Percentiles rank a stretch among this genome's conserved stretches.
phyloP scores from a whole-genome alignment of 345 rosid species.

The Jatropha curcas region DNA sequence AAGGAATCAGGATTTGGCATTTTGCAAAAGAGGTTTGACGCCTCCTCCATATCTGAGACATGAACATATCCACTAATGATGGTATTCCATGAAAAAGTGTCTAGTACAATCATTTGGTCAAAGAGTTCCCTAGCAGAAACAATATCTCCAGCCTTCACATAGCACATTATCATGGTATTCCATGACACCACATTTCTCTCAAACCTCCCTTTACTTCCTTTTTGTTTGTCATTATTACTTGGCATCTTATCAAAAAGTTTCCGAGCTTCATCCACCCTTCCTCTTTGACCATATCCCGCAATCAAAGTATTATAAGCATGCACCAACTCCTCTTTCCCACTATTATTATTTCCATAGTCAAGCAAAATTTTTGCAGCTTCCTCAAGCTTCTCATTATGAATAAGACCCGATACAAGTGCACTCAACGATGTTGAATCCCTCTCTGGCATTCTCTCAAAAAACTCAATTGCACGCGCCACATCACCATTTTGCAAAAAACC shows the following conservation, averaged over 20 bases:
- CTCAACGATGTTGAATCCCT: conserved; percentile 48
- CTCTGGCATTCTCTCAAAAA: conserved; percentile 52
- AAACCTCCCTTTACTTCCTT: conserved; percentile 18
- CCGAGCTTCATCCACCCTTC: conserved; percentile 56
- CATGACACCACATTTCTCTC: conserved; percentile 57
- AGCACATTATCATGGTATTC: conserved; percentile 76
- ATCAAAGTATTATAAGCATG: conserved; percentile 68
- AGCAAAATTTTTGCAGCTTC: conserved; percentile 51
- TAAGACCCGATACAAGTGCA: conserved; percentile 63
- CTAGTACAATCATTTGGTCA: conserved; percentile 55
- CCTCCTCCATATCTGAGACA: conserved; percentile 47
- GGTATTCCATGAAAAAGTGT: conserved; percentile 70
- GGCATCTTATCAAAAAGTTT: conserved; percentile 53
- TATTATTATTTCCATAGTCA: conserved; percentile 25
- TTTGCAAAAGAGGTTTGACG: conserved; percentile 41
- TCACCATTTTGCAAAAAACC: conserved; percentile 59
- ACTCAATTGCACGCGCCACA: conserved; percentile 37
- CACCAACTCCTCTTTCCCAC: conserved; percentile 40
- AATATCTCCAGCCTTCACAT: conserved; percentile 54
- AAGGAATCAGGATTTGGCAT: conserved; percentile 55
- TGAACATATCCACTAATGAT: conserved; percentile 66
- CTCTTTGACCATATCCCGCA: conserved; percentile 65
- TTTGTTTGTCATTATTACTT: conserved; percentile 8
- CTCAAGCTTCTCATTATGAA: conserved; percentile 49
- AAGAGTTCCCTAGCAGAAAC: conserved; percentile 55